Evolutionary conservation across 1,284 basidiomycete species (phyloP).

Genomic region (Fistulina hepatica): DNA sequence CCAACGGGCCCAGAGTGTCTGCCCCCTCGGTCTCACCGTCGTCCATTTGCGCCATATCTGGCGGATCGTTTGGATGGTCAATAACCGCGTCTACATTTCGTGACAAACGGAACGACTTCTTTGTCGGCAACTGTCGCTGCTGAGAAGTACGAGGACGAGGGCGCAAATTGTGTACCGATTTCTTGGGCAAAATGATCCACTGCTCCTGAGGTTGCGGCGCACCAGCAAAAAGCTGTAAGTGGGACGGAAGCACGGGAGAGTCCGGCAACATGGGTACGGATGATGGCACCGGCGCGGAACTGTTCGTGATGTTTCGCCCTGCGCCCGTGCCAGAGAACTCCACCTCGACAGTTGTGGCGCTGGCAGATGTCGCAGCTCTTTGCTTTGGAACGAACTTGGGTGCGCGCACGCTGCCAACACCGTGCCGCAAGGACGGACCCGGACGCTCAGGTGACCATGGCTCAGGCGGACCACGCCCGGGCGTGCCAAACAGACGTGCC

Average conservation of each 20-base stretch:
- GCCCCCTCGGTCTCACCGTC: slow-evolving; percentile 30
- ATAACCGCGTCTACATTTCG: slow-evolving; percentile 70
- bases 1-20: slow-evolving; percentile 32
- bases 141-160: slow-evolving; percentile 18
- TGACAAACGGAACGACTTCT: slow-evolving; percentile 33
- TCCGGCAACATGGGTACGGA: slow-evolving; percentile 11
- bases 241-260: slow-evolving; percentile 20
- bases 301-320: slow-evolving; percentile 50
- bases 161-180: slow-evolving; percentile 14
- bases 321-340: slow-evolving; percentile 78
- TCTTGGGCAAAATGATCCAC: slow-evolving; percentile 54
- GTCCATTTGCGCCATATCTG: slow-evolving; percentile 13
- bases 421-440: slow-evolving; percentile 11
- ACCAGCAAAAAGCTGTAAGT: slow-evolving; percentile 80
- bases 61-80: slow-evolving; percentile 34
- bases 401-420: slow-evolving; percentile 23
- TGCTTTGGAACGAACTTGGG: slow-evolving; percentile 47
- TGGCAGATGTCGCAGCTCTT: slow-evolving; percentile 72
- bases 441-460: slow-evolving; percentile 13
- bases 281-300: slow-evolving; percentile 16
- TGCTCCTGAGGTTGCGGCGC: slow-evolving; percentile 48
- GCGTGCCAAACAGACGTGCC: slow-evolving; percentile 56
- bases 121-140: slow-evolving; percentile 18
- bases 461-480: slow-evolving; percentile 11
- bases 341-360: slow-evolving; percentile 83